A percentile compares a stretch with the other conserved stretches of the same genome.
These are phyloP conservation scores for Balansia obtecta DNA, from an alignment of 2,329 filamentous ascomycete species.

Conservation along the genomic window DNA sequence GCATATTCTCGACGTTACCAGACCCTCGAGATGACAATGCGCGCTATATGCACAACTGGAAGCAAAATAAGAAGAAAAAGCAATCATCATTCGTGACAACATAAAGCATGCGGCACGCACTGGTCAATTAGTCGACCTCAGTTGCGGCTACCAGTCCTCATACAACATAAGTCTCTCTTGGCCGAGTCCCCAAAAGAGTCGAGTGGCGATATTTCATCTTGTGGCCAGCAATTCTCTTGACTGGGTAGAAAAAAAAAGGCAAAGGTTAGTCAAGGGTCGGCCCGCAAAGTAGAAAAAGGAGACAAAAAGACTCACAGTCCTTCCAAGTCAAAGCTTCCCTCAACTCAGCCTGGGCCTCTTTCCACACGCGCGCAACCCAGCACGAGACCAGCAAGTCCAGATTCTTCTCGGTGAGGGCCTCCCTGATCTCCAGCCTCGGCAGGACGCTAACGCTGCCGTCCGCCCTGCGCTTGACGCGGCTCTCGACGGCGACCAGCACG, in stretches of 20 bases:
- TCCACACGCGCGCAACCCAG: slow-evolving; percentile 18
- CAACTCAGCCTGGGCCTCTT: slow-evolving; percentile 12
- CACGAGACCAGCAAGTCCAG: slow-evolving; percentile 17
- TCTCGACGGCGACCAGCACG: slow-evolving; percentile 15
- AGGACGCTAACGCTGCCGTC: slow-evolving; percentile 8
- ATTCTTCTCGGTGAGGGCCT: slow-evolving; percentile 12
- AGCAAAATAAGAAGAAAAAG: not conserved
- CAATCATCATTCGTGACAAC: not conserved
- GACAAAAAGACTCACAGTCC: slow-evolving; percentile 9
- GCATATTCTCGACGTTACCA: too few relatives aligned
- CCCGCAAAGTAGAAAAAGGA: not conserved
- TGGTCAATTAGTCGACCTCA: not conserved
- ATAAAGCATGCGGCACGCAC: not conserved
- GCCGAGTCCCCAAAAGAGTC: not conserved
- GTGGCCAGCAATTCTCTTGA: not conserved
- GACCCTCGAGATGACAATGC: not conserved
- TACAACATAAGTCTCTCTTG: not conserved
- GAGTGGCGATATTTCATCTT: not conserved
- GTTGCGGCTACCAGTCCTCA: not conserved
- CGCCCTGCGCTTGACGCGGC: slow-evolving; percentile 10
- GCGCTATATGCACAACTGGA: too few relatives aligned
- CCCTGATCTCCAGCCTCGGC: slow-evolving; percentile 14
- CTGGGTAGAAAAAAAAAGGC: not conserved
- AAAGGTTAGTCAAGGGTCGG: too few relatives aligned
- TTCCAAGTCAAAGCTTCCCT: slow-evolving; percentile 14